Conservation (phyloP, 805 yeast genomes). For the Saccharomycopsis javanensis region DNA sequence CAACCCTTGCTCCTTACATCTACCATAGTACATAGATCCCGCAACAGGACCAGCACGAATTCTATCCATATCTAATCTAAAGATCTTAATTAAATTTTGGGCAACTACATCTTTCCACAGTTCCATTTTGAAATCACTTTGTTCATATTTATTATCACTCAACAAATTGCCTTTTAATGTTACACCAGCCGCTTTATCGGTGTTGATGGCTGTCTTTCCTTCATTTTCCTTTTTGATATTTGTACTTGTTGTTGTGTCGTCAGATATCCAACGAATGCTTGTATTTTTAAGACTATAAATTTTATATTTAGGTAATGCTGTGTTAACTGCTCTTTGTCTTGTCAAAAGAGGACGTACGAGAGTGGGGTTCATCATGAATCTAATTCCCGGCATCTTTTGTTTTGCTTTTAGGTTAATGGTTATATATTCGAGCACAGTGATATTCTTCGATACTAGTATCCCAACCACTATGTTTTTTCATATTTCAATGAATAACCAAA, state of each 20-base stretch:
- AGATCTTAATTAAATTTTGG: conserved; percentile 47
- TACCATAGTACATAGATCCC: conserved; percentile 77
- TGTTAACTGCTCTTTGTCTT: not conserved
- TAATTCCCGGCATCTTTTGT: not conserved
- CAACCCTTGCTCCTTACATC: conserved; percentile 78
- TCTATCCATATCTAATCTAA: conserved; percentile 82
- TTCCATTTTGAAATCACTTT: conserved; percentile 32
- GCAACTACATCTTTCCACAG: conserved; percentile 50
- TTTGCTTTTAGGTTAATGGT: not conserved
- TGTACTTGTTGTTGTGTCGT: not conserved
- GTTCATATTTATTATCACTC: conserved; percentile 32
- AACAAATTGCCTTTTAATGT: conserved; percentile 20
- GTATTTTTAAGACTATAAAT: not conserved
- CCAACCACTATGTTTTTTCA: not conserved
- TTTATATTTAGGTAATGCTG: not conserved
- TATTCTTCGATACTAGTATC: too few species aligned
- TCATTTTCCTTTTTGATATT: not conserved
- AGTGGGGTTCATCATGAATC: not conserved
- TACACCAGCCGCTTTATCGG: conserved; percentile 4
- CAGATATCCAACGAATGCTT: not conserved
- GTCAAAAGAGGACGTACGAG: not conserved
- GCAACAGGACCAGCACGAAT: conserved; percentile 92
- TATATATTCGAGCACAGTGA: not conserved
- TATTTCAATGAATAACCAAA: too few species aligned
- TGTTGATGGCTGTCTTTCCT: not conserved